A percentile compares a stretch with the other conserved stretches of the same genome.
Evolutionary conservation across 148 eudicot species (phyloP).

Genomic region (Polygonum maritimum): DNA sequence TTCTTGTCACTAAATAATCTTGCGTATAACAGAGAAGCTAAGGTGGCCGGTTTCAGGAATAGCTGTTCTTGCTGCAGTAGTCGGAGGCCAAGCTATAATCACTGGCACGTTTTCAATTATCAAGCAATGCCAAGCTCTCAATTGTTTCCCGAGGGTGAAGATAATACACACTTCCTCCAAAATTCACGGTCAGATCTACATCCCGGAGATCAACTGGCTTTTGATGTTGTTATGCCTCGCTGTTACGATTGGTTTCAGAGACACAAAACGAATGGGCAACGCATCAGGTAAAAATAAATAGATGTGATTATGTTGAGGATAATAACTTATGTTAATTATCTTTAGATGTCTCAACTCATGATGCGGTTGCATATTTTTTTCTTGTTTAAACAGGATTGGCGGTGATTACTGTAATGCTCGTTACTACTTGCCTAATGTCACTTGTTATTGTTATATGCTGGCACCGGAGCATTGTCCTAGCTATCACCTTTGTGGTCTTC

Average conservation of each 20-base stretch:
- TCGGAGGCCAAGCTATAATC: slow-evolving; percentile 93
- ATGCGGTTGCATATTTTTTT: background rate
- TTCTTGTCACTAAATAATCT: background rate
- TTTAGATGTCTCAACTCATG: background rate
- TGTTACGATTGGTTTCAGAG: slow-evolving; percentile 85
- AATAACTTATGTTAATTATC: background rate
- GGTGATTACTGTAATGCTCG: slow-evolving; percentile 93
- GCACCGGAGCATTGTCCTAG: slow-evolving; percentile 51
- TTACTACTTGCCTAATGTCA: slow-evolving; percentile 91
- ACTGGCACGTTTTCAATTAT: slow-evolving; percentile 96
- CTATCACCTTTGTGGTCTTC: slow-evolving; percentile 59
- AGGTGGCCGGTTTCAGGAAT: slow-evolving; percentile 89
- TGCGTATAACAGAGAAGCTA: slow-evolving; percentile 40
- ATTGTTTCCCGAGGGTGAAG: slow-evolving; percentile 83
- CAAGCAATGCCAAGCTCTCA: slow-evolving; percentile 87
- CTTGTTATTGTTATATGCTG: slow-evolving; percentile 87
- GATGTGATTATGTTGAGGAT: background rate
- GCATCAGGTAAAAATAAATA: slow-evolving; percentile 60
- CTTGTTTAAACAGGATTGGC: slow-evolving; percentile 55
- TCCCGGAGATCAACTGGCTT: slow-evolving; percentile 88
- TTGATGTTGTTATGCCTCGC: slow-evolving; percentile 85
- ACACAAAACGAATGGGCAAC: slow-evolving; percentile 81
- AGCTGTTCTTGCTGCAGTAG: slow-evolving; percentile 92
- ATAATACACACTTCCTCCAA: slow-evolving; percentile 86
- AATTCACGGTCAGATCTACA: slow-evolving; percentile 87